phyloP scores from a whole-genome alignment of 495 filamentous ascomycete genomes.

The Aspergillus diversus region DNA sequence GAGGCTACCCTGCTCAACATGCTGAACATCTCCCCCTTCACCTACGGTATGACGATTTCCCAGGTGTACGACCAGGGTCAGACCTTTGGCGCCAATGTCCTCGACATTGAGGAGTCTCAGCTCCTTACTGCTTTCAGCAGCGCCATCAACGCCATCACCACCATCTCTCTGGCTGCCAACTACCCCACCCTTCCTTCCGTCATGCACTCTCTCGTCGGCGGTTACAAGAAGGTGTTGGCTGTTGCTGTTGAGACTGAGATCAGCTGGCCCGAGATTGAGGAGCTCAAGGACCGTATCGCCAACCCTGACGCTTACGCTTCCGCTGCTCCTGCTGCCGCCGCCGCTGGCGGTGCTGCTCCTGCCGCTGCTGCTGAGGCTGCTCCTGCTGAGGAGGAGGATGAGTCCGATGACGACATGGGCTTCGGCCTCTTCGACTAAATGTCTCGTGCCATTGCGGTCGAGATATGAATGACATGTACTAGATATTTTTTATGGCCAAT shows the following conservation, averaged over 20 bases:
- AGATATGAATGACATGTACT: constrained; percentile 48
- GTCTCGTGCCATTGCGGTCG: constrained; percentile 29
- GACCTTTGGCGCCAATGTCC: constrained; percentile 77
- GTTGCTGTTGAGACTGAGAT: constrained; percentile 89
- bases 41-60: constrained; percentile 94
- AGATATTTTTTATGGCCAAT: constrained; percentile 42
- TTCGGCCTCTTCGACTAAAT: constrained; percentile 64
- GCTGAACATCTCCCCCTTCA: constrained; percentile 99
- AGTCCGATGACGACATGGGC: constrained; percentile 57
- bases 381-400: constrained; percentile 56
- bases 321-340: constrained; percentile 69
- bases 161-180: constrained; percentile 86
- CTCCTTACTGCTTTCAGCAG: constrained; percentile 80
- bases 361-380: constrained; percentile 57
- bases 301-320: constrained; percentile 95
- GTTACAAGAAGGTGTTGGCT: constrained; percentile 95
- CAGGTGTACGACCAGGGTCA: constrained; percentile 98
- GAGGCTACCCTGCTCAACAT: constrained; percentile 98
- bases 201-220: constrained; percentile 92
- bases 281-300: constrained; percentile 98
- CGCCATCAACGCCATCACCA: constrained; percentile 85
- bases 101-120: constrained; percentile 93
- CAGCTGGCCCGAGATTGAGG: constrained; percentile 93
- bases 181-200: constrained; percentile 97
- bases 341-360: constrained; percentile 47